Evolutionary conservation across 768 basidiomycete genomes (phyloP), one percentile per base, ranked within the genome.

Genomic region (Pluteus cervinus): DNA sequence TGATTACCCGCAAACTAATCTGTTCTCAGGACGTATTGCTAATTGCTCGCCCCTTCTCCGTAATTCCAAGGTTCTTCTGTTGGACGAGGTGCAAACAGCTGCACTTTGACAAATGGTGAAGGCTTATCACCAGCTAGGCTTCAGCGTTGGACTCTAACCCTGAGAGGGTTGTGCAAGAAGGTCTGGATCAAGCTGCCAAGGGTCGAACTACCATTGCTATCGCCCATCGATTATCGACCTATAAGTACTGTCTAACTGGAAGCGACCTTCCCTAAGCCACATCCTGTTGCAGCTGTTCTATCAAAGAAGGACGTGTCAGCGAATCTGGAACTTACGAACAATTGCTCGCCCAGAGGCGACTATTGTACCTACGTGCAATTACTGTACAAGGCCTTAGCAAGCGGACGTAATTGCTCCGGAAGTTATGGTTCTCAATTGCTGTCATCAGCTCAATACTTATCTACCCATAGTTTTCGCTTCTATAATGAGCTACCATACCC

Each of bases 121-220:
- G 39, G 16, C 24, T 36, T 2, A 34, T 35, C 5, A 33, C 33
- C 14, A 24, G 4, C 9, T 33, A 57, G 52, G 84, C 84, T 2
- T 86, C 82, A 21, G 85, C 87, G 2, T 68, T 90, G 17, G 87
- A 88, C 52, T 82, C 81, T 1, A 76, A 75, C 47, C 84, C 81
- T 9, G 88, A 90, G 58, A 84, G 82, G 55, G 78, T 92, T 36
- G 90, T 93, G 3, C 90, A 93, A 50, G 79, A 71, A 3, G 90
- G 90, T 3, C 69, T 93, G 16, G 90, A 93, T 56, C 70, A 75
- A 46, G 90, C 90, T 8, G 78, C 86, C 3, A 81, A 75, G 58
- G 88, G 88, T 17, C 73, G 90, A 33, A 89, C 88, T 8, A 91
- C 87, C 1, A 79, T 88, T 39, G 82, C 89, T 12, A 89, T 93